Conservation (phyloP, 768 basidiomycete genomes). For the Fistulinella prunicolor region DNA sequence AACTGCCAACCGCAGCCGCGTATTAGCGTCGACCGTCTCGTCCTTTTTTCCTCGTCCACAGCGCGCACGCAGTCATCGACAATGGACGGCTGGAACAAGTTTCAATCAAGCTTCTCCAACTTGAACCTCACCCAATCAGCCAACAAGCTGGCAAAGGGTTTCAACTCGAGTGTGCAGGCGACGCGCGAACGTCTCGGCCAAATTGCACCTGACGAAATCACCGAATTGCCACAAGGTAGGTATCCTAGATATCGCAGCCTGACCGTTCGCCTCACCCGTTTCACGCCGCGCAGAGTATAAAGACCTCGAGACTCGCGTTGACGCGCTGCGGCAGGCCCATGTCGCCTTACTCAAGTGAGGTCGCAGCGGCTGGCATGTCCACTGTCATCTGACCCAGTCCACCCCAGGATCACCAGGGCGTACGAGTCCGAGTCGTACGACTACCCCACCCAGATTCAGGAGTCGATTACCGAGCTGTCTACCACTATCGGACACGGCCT, state of each 20-base stretch:
- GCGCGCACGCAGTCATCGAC: neutral
- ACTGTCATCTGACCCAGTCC: neutral
- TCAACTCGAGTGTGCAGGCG: conserved; percentile 81
- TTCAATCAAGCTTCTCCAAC: conserved; percentile 57
- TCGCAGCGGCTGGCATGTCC: neutral
- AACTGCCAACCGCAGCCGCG: conserved; percentile 4
- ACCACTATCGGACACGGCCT: conserved; percentile 70
- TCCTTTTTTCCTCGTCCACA: neutral
- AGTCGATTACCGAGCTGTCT: conserved; percentile 71
- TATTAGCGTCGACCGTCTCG: too few species aligned
- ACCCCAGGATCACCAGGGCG: conserved; percentile 72
- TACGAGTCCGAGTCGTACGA: conserved; percentile 88
- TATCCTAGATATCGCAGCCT: neutral
- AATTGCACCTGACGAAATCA: conserved; percentile 90
- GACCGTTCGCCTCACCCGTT: neutral
- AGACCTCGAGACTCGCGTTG: conserved; percentile 91
- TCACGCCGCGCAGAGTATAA: conserved; percentile 73
- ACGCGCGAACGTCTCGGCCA: conserved; percentile 87
- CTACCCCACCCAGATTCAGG: conserved; percentile 87
- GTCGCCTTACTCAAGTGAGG: conserved; percentile 72
- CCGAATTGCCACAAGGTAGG: conserved; percentile 87
- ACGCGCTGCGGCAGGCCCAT: conserved; percentile 83
- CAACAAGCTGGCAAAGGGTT: conserved; percentile 72
- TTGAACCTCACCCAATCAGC: conserved; percentile 77
- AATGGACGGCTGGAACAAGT: conserved; percentile 62